A percentile compares a stretch with the other conserved stretches of the same genome.
Evolutionary conservation across 768 basidiomycete species (phyloP).

Genomic region (Leucogyrophana mollusca): DNA sequence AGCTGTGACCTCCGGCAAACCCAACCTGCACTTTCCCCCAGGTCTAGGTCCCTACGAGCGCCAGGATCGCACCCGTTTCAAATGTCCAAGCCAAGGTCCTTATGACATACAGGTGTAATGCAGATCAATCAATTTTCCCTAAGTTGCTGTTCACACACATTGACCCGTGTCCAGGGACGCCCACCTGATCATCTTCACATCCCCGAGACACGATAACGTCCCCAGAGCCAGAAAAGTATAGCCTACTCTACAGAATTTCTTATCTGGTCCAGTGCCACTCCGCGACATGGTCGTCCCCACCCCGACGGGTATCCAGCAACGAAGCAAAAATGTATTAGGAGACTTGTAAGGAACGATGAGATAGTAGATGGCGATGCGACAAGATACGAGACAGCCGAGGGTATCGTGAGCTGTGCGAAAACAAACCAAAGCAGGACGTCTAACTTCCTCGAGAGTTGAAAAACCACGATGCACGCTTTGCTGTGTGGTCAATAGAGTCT

Average conservation of each 20-base stretch:
- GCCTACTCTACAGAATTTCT: slow-evolving; percentile 14
- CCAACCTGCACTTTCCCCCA: too few species aligned
- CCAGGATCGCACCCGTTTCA: too few species aligned
- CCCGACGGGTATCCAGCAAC: slow-evolving; percentile 5
- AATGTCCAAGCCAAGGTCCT: too few species aligned
- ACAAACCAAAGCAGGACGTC: slow-evolving; percentile 8
- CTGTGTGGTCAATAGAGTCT: slow-evolving; percentile 40
- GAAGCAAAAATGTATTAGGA: slow-evolving; percentile 17
- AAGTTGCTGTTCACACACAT: slow-evolving; percentile 14
- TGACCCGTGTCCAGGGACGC: slow-evolving; percentile 22
- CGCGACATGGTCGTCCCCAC: not conserved
- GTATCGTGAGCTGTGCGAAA: slow-evolving; percentile 13
- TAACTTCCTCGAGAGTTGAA: slow-evolving; percentile 74
- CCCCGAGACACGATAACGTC: not conserved
- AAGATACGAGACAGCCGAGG: slow-evolving; percentile 12
- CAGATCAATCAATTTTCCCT: slow-evolving; percentile 17
- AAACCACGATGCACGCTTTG: slow-evolving; percentile 93
- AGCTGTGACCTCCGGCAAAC: too few species aligned
- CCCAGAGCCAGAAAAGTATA: slow-evolving; percentile 26
- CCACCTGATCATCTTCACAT: slow-evolving; percentile 3
- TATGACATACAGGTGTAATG: slow-evolving; percentile 22
- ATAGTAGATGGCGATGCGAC: slow-evolving; percentile 25
- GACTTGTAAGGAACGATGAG: slow-evolving; percentile 13
- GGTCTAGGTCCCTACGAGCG: too few species aligned
- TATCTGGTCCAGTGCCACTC: slow-evolving; percentile 5